Base-by-base conservation (phyloP, 163 green algal species). In the Prototheca wickerhamii region DNA sequence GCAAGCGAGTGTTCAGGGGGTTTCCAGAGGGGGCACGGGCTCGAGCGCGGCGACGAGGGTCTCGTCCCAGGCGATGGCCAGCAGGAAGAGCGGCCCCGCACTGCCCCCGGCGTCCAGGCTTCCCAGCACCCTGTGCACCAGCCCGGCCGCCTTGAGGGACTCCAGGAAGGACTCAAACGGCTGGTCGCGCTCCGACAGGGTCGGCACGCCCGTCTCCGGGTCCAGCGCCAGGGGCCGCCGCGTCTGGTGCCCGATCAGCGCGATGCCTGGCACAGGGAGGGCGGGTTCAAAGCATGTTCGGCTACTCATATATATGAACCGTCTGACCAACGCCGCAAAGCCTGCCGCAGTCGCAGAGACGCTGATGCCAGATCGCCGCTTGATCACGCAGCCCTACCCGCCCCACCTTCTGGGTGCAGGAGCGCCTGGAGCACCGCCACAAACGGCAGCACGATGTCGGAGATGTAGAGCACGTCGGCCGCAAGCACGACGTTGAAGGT, bases 401-500 rank as follows among this genome's bases (percentile, higher is more conserved):
- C 15, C 37, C 37, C 37, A 44, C 37, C 55, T 20, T 63, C 31
- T 1, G 67, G 60, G 29, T 34, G 43, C 33, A 69, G 43, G 53
- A 68, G 44, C 25, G 43, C 34, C 3, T 20, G 28, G 42, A 73
- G 53, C n/a, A 53, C 65, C 26, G 23, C 33, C 28, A 73, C 60
- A 25, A 73, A 59, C 1, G 53, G 43, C 26, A 34, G 29, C 54
- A 73, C 67, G 40, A 73, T 49, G 0, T 52, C 60, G 1, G 53
- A 33, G 1, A 58, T 60, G 26, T 73, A 73, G 34, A 73, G 64
- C 12, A 73, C 67, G 44, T 73, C 67, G 12, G 67, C 67, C 15
- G 64, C 58, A 15, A 73, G 55, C 30, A 73, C 34, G 20, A 68
- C 25, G 43, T 64, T 23, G 7, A 42, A 61, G 1, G 43, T 18